Evolutionary conservation across 768 basidiomycete genomes (phyloP).

Genomic region (Tulasnella sp.): DNA sequence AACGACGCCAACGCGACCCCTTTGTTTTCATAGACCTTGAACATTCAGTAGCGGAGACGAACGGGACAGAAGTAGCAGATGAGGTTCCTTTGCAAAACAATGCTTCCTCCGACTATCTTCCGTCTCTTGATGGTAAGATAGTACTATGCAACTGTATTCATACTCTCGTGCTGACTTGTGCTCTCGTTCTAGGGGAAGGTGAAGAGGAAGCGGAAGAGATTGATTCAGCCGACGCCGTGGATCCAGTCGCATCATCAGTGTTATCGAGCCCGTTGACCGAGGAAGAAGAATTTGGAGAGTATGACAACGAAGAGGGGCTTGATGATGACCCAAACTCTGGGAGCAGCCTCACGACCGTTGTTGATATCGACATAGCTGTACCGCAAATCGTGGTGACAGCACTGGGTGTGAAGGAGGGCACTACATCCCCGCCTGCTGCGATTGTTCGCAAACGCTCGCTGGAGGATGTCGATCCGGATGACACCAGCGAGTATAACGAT

Average conservation of each 20-base stretch:
- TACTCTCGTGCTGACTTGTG: too few species aligned
- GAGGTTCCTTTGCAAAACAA: too few species aligned
- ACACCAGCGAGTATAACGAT: background rate
- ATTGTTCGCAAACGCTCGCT: constrained; percentile 5
- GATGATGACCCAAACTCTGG: background rate
- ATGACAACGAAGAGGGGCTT: background rate
- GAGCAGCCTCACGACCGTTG: background rate
- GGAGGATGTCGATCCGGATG: constrained; percentile 5
- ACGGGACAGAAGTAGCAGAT: too few species aligned
- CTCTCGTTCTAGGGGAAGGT: too few species aligned
- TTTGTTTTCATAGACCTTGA: too few species aligned
- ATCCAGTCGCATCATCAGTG: background rate
- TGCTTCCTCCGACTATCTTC: too few species aligned
- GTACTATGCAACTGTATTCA: too few species aligned
- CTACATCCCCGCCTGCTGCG: background rate
- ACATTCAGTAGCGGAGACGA: too few species aligned
- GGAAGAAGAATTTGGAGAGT: background rate
- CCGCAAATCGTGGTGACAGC: background rate
- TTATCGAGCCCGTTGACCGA: background rate
- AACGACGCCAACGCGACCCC: too few species aligned
- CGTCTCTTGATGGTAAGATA: too few species aligned
- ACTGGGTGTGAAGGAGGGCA: background rate
- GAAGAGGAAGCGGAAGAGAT: background rate
- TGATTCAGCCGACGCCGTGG: background rate
- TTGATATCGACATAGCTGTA: background rate